Percentiles rank a stretch among this genome's conserved stretches.
Conservation (phyloP, 805 yeast species). For the Ogataea saltuana region DNA sequence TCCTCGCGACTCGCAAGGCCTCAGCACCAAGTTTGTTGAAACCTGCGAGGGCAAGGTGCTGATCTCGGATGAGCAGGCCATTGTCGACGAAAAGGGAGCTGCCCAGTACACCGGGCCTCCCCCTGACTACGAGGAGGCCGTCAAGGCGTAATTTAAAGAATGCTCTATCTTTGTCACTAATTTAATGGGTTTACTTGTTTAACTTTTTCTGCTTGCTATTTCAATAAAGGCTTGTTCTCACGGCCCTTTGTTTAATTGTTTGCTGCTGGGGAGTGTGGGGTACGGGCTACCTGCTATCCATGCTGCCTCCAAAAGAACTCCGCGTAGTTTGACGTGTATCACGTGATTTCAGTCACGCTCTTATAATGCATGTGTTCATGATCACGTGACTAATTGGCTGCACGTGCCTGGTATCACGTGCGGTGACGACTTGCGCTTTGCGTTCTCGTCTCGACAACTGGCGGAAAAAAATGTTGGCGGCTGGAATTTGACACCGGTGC, state of each 20-base stretch:
- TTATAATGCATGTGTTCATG: slow-evolving; percentile 1
- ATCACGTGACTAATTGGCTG: background rate
- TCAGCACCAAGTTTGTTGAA: slow-evolving; percentile 58
- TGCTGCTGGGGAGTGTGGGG: too few relatives aligned
- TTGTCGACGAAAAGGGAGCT: slow-evolving; percentile 57
- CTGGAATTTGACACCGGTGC: background rate
- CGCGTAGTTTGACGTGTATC: too few relatives aligned
- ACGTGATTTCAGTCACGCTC: too few relatives aligned
- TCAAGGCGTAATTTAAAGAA: slow-evolving; percentile 28
- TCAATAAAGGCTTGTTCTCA: slow-evolving; percentile 1
- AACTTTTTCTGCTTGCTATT: slow-evolving; percentile 26
- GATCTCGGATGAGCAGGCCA: slow-evolving; percentile 59
- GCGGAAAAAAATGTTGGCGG: background rate
- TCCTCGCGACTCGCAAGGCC: slow-evolving; percentile 66
- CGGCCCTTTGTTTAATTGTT: background rate
- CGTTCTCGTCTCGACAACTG: background rate
- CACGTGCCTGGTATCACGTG: background rate
- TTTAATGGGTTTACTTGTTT: slow-evolving; percentile 20
- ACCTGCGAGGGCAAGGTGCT: slow-evolving; percentile 56
- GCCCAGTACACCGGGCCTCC: slow-evolving; percentile 61
- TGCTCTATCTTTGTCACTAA: background rate
- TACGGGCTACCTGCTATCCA: too few relatives aligned
- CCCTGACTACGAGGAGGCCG: slow-evolving; percentile 61
- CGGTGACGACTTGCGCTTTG: background rate
- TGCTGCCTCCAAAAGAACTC: too few relatives aligned